Evolutionary conservation across 2,329 filamentous ascomycete genomes (phyloP).

Genomic region (Calonectria ilicicola): DNA sequence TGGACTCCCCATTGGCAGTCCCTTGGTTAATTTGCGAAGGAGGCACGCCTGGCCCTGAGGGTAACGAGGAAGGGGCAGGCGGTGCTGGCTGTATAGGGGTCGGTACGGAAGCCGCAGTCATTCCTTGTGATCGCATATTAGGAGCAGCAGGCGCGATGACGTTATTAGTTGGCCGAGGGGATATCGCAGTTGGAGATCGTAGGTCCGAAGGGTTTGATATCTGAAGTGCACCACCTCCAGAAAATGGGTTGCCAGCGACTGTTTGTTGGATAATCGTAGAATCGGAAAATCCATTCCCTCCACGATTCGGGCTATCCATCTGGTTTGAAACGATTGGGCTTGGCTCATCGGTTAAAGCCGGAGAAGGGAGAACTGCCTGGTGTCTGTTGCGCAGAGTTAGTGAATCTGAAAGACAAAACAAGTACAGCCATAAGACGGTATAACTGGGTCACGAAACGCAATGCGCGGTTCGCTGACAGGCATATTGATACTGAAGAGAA

Average conservation of each 20-base stretch:
- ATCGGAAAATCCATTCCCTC: conserved; percentile 26
- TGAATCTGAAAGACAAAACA: background rate
- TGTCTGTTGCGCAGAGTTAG: conserved; percentile 35
- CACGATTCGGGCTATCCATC: conserved; percentile 49
- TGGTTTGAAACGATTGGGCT: conserved; percentile 57
- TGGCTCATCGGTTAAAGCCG: conserved; percentile 71
- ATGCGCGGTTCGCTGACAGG: background rate
- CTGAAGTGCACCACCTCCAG: conserved; percentile 15
- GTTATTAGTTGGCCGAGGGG: background rate
- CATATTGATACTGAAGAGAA: background rate
- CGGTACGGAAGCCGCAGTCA: conserved; percentile 4
- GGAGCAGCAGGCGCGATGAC: background rate
- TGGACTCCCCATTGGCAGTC: background rate
- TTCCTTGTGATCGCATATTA: background rate
- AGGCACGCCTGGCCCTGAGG: background rate
- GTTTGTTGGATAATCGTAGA: conserved; percentile 14
- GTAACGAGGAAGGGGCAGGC: background rate
- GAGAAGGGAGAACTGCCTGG: conserved; percentile 66
- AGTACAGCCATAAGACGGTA: background rate
- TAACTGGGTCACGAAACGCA: background rate
- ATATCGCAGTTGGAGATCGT: background rate
- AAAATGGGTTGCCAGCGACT: conserved; percentile 22
- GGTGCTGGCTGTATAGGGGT: background rate
- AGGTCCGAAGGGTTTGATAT: background rate
- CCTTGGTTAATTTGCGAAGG: background rate